Conservation (phyloP, 1,284 basidiomycete genomes). For the Sanghuangporus weigelae region DNA sequence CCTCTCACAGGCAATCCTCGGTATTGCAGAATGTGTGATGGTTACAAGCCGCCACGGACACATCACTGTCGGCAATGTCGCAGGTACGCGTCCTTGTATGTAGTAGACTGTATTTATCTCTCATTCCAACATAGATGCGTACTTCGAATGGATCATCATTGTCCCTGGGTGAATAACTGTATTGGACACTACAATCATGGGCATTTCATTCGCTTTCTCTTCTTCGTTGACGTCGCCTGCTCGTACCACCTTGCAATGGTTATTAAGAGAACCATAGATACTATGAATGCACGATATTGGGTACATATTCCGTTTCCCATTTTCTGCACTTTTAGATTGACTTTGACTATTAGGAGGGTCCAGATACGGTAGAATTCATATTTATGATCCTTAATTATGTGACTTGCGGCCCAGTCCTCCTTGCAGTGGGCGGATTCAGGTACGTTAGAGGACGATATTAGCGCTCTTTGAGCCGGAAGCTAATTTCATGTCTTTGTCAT, state of each 20-base stretch:
- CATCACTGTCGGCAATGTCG: conserved; percentile 90
- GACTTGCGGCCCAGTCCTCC: conserved; percentile 77
- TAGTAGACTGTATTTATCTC: background rate
- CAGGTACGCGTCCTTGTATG: conserved; percentile 41
- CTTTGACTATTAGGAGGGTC: conserved; percentile 52
- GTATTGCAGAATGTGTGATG: conserved; percentile 76
- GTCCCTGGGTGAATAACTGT: conserved; percentile 88
- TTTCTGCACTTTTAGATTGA: conserved; percentile 5
- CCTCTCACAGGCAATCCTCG: conserved; percentile 74
- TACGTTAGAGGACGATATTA: conserved; percentile 25
- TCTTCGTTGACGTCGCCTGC: conserved; percentile 87
- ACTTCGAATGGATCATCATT: conserved; percentile 88
- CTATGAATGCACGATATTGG: conserved; percentile 45
- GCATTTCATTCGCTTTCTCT: conserved; percentile 89
- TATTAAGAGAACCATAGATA: conserved; percentile 52
- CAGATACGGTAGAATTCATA: conserved; percentile 65
- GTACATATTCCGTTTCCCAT: conserved; percentile 32
- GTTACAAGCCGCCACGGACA: conserved; percentile 69
- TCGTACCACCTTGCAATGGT: conserved; percentile 81
- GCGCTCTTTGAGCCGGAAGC: conserved; percentile 4
- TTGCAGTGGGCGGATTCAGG: conserved; percentile 86
- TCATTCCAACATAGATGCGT: conserved; percentile 49
- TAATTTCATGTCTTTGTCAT: background rate
- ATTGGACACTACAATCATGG: conserved; percentile 88
- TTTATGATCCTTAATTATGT: conserved; percentile 88